Conservation (phyloP, 495 filamentous ascomycete species). For the Lasiosphaeris hirsuta region DNA sequence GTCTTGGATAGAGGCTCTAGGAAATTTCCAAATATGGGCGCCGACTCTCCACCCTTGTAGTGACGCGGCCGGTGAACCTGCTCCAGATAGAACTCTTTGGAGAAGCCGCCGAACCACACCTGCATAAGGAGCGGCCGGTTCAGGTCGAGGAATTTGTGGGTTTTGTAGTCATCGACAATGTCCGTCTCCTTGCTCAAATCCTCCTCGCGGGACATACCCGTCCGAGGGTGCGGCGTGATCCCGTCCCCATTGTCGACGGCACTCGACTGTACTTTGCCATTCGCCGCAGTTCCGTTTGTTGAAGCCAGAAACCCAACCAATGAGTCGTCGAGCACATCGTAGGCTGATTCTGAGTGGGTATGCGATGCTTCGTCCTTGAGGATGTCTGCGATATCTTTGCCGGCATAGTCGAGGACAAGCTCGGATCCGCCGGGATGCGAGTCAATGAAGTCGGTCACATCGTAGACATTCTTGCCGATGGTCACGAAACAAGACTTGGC, state of each 20-base stretch:
- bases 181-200: slow-evolving; percentile 88
- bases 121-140: slow-evolving; percentile 81
- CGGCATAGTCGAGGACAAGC: slow-evolving; percentile 83
- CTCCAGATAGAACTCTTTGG: slow-evolving; percentile 89
- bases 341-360: slow-evolving; percentile 80
- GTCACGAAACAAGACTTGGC: slow-evolving; percentile 90
- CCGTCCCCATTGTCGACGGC: slow-evolving; percentile 36
- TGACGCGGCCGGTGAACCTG: slow-evolving; percentile 94
- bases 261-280: slow-evolving; percentile 25
- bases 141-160: slow-evolving; percentile 91
- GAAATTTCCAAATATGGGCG: slow-evolving; percentile 96
- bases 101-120: slow-evolving; percentile 84
- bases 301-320: slow-evolving; percentile 74
- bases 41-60: slow-evolving; percentile 88
- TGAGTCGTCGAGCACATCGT: slow-evolving; percentile 78
- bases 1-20: slow-evolving; percentile 93
- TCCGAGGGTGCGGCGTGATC: slow-evolving; percentile 59
- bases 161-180: slow-evolving; percentile 65
- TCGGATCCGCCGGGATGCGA: slow-evolving; percentile 90
- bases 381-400: slow-evolving; percentile 80
- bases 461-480: slow-evolving; percentile 84
- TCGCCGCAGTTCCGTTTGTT: slow-evolving; percentile 36
- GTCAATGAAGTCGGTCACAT: slow-evolving; percentile 84
- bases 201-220: slow-evolving; percentile 81
- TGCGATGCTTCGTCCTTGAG: slow-evolving; percentile 83